Evolutionary conservation across 208 protist species (phyloP).

Genomic region (Trypanosoma boissoni): DNA sequence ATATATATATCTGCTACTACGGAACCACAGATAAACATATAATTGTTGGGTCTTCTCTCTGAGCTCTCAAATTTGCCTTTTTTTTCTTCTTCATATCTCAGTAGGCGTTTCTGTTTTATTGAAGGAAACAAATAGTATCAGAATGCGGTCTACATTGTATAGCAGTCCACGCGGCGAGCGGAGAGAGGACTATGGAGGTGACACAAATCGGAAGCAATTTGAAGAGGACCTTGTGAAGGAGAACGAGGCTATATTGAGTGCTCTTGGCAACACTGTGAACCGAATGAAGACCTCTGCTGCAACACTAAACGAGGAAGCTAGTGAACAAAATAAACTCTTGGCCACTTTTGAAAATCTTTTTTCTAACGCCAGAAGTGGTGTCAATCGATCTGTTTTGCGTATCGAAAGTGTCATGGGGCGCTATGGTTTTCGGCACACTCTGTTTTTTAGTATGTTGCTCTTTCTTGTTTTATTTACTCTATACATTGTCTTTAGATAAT

Average conservation of each 20-base stretch:
- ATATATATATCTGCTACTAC: neutral
- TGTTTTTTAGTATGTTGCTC: slow-evolving; percentile 31
- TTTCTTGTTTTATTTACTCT: slow-evolving; percentile 36
- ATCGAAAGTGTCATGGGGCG: slow-evolving; percentile 54
- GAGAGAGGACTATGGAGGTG: neutral
- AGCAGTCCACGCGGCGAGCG: slow-evolving; percentile 6
- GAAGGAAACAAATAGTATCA: neutral
- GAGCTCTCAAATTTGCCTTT: neutral
- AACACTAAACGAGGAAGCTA: slow-evolving; percentile 51
- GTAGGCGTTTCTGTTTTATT: neutral
- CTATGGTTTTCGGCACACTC: slow-evolving; percentile 60
- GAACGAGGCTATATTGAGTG: slow-evolving; percentile 75
- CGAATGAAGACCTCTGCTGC: slow-evolving; percentile 65
- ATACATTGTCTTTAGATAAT: slow-evolving; percentile 10
- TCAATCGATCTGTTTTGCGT: slow-evolving; percentile 42
- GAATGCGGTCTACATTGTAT: slow-evolving; percentile 76
- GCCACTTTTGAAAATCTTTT: slow-evolving; percentile 42
- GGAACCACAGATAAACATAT: too few relatives aligned
- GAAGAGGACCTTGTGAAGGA: slow-evolving; percentile 70
- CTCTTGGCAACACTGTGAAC: slow-evolving; percentile 52
- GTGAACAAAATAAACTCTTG: slow-evolving; percentile 75
- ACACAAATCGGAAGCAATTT: slow-evolving; percentile 34
- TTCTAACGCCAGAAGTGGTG: slow-evolving; percentile 45
- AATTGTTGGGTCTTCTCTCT: too few relatives aligned
- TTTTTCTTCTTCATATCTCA: slow-evolving; percentile 9